phyloP scores from a whole-genome alignment of 2,329 filamentous ascomycete species.

The Diplodia sapinea region DNA sequence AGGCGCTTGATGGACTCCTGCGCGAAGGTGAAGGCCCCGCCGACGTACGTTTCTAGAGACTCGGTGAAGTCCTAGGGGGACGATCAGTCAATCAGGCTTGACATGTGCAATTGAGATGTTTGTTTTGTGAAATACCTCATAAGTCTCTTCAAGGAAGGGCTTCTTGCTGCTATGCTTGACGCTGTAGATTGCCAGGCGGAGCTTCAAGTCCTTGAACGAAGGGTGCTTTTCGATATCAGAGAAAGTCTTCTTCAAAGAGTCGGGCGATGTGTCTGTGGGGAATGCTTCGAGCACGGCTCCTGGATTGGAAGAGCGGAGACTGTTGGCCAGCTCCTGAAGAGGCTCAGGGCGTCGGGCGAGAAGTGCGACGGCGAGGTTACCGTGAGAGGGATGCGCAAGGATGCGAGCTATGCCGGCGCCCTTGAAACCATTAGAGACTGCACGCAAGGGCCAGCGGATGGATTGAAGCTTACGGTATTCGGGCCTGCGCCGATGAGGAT shows the following conservation, averaged over 20 bases:
- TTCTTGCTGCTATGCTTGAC: slow-evolving; percentile 63
- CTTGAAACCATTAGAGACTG: slow-evolving; percentile 37
- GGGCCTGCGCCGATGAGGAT: slow-evolving; percentile 45
- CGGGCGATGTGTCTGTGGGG: slow-evolving; percentile 57
- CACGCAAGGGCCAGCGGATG: neutral
- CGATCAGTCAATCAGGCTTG: neutral
- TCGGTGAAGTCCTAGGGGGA: slow-evolving; percentile 41
- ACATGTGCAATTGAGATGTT: slow-evolving; percentile 42
- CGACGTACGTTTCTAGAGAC: slow-evolving; percentile 59
- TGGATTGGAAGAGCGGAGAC: slow-evolving; percentile 50
- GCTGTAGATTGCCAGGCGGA: slow-evolving; percentile 54
- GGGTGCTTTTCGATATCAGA: slow-evolving; percentile 55
- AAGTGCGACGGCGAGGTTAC: slow-evolving; percentile 62
- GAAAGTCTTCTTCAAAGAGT: slow-evolving; percentile 57
- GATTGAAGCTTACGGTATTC: slow-evolving; percentile 37
- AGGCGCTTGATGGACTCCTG: slow-evolving; percentile 60
- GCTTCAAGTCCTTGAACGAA: slow-evolving; percentile 57
- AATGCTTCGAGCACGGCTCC: slow-evolving; percentile 59
- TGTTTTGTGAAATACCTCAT: slow-evolving; percentile 43
- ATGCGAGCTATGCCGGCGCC: slow-evolving; percentile 63
- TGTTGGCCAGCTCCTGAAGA: slow-evolving; percentile 51
- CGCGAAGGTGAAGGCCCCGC: slow-evolving; percentile 62
- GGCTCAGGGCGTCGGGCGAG: slow-evolving; percentile 58
- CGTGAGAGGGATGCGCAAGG: slow-evolving; percentile 57
- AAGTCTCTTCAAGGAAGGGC: slow-evolving; percentile 61